Base-by-base conservation (phyloP, 1,284 basidiomycete species). In the Caloboletus inedulis region DNA sequence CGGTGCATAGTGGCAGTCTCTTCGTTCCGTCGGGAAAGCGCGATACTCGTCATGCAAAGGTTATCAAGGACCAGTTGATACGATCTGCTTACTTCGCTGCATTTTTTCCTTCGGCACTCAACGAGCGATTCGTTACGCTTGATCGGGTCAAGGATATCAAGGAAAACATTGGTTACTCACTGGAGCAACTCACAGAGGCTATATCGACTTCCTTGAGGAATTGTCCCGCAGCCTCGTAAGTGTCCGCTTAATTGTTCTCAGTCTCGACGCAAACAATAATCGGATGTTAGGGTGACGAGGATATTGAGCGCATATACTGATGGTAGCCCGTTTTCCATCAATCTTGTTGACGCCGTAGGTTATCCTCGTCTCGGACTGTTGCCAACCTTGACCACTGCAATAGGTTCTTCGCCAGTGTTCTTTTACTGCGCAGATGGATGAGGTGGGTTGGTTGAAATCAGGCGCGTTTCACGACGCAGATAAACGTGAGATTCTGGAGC, bases 381-480 rank as follows among this genome's bases (percentile, higher is more conserved):
- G 19, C 13, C n/a, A 19, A 29, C 4, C 16, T n/a, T 55, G 18
- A 56, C 14, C 23, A 13, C 8, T 21, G 7, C 16, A 21, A 47
- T 34, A 73, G 72, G 74, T 74, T 27, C 52, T 77, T 25, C 76
- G 77, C 29, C 76, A 78, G 53, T 69, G 69, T 16, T 61, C 66
- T 3, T 78, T 79, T 53, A 67, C 74, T 18, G 53, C 61, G 25
- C 73, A 75, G 55, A 62, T 75, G 51, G 49, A 64, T 8, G 60
- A 68, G 8, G 49, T 77, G 16, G 63, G 63, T 16, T 66, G 65
- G 68, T 25, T 69, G 19, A 55, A 54, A 30, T 49, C 67, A 3
- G 56, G 53, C 19, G 30, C 37, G 8, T 70, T 66, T 47, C 53
- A 43, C 18, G 49, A 40, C 13, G 18, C 63, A 57, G 16, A 71